A percentile compares a stretch with the other conserved stretches of the same genome.
These are phyloP conservation scores for Cladosporium sp. DNA, from an alignment of 2,329 filamentous ascomycete species.

Conservation along the genomic window DNA sequence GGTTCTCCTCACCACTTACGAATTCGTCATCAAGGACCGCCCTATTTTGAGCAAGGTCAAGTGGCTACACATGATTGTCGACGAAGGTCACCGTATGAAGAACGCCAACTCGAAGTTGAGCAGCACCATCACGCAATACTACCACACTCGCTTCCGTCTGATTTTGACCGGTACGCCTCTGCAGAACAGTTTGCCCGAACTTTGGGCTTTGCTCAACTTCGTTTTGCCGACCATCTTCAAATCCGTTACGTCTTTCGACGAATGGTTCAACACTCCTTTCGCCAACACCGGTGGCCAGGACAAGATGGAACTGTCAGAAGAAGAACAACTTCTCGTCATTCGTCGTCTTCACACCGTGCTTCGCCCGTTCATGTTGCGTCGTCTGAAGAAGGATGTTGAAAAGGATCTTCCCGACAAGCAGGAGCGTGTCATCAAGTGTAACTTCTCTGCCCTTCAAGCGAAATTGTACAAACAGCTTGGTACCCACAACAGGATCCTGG, in stretches of 20 bases:
- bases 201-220: slow-evolving; percentile 99
- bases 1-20: slow-evolving; percentile 94
- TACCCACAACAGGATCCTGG: slow-evolving; percentile 89
- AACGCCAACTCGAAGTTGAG: slow-evolving; percentile 95
- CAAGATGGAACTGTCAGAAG: slow-evolving; percentile 98
- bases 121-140: slow-evolving; percentile 91
- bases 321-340: slow-evolving; percentile 98
- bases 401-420: slow-evolving; percentile 99
- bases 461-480: slow-evolving; percentile 98
- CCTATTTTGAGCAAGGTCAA: slow-evolving; percentile 96
- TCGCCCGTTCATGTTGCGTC: slow-evolving; percentile 92
- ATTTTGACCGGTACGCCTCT: slow-evolving; percentile 97
- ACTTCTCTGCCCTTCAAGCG: slow-evolving; percentile 89
- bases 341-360: slow-evolving; percentile 97
- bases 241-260: slow-evolving; percentile 96
- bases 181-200: slow-evolving; percentile 92
- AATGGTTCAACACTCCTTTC: slow-evolving; percentile 99
- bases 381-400: slow-evolving; percentile 99
- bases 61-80: slow-evolving; percentile 99
- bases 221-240: slow-evolving; percentile 99
- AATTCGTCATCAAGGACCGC: slow-evolving; percentile 99
- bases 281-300: slow-evolving; percentile 97
- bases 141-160: slow-evolving; percentile 88
- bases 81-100: slow-evolving; percentile 99
- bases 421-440: slow-evolving; percentile 98